Evolutionary conservation across 345 rosid species (phyloP), one percentile per base, ranked within the genome.

Genomic region (Bretschneidera sinensis): DNA sequence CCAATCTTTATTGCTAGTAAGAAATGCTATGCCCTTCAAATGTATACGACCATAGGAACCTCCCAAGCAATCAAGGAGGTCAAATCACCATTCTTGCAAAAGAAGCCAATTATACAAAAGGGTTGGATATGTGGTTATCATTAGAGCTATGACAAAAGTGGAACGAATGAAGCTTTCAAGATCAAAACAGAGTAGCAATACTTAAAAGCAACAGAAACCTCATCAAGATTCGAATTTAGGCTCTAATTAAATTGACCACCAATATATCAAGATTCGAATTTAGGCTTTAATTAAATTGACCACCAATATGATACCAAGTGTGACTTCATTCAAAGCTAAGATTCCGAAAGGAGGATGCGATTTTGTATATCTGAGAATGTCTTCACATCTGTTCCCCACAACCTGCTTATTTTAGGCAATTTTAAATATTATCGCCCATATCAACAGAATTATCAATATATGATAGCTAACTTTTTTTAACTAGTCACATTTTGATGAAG

Each of bases 361-460:
- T 66, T 75, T 64, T 66, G 71, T 55, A 92, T 70, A 34, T 86
- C 98, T 2, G 79, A 62, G 62, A 92, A 92, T 47, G 89, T 73
- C 70, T 68, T 70, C 50, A 86, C 89, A 59, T 92, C 95, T 61
- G 23, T 65, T 24, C 95, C 87, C 98, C 96, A 86, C 59, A 88
- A 68, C 98, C 96, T 88, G 86, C 51, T 51, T 20, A 61, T 68
- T 34, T 64, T 69, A 28, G 66, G 21, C 23, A 48, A 33, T 6
- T 18, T 34, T 21, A 10, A 16, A 39, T 18, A 9, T 71, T 17
- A 60, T 1, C 1, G 9, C 13, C 17, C 18, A 47, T 48, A 9
- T 15, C 34, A 17, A 17, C 39, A 45, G 9, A n/a, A n/a, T n/a
- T n/a, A n/a, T n/a, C n/a, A n/a, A 47, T 23, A n/a, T 49, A 47